Base-by-base conservation (phyloP, 2,329 filamentous ascomycete species). In the Pleurostoma richardsiae region DNA sequence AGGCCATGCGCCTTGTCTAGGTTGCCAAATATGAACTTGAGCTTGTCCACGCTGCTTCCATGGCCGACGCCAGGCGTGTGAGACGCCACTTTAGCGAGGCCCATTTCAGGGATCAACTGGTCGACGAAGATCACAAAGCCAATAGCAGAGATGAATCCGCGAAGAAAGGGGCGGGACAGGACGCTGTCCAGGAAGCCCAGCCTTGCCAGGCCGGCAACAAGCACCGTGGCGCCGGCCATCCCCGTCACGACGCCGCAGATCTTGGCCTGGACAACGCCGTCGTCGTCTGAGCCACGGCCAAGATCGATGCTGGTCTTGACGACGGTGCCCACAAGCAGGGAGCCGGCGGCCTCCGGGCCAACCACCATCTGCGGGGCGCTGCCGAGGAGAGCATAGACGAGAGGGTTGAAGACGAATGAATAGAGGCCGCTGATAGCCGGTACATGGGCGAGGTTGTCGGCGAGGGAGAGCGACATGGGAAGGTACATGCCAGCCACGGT, bases 401-500 rank as follows among this genome's bases (percentile, higher is more conserved):
- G 70, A 0, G 94, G 94, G 49, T 91, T 91, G 71, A 97, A 89
- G 52, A 95, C 88, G 63, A 96, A 97, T 11, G 88, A 82, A 68
- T 97, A 99, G 4, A 99, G 77, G 1, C 94, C 94, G 60, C 96
- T 92, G 58, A 97, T 91, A 0, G 94, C 87, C 6, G 92, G 90
- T 2, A 96, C 83, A 62, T 97, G 94, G 5, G 87, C 90, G 39
- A 99, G 82, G 61, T 97, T 97, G 39, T 89, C 83, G 46, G 94
- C 90, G 53, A 95, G 86, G 0, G 94, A 97, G 10, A 99, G 79
- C 0, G 90, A 87, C 91, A 99, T 96, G 44, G 94, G 94, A 36
- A 99, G 86, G 65, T 99, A 99, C 71, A 99, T 94, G 29, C 91
- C 96, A n/a, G 92, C 89, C 72, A 99, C 86, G n/a, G 94, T 97